These are phyloP conservation scores for Kazachstania africana DNA, from an alignment of 805 yeast genomes.

Conservation along the genomic window DNA sequence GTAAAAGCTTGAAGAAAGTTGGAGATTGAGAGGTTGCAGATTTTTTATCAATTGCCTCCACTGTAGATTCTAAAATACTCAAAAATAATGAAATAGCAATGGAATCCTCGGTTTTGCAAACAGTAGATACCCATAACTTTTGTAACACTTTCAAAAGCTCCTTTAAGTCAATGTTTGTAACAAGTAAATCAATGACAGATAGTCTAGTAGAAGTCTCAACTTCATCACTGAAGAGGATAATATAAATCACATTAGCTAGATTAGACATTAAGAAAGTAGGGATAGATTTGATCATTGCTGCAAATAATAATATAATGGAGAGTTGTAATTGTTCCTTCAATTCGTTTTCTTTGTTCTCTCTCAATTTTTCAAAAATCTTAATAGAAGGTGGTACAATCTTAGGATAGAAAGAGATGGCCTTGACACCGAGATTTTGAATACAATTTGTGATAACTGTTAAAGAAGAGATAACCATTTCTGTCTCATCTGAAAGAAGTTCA, in stretches of 20 bases:
- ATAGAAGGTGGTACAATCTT: conserved; percentile 70
- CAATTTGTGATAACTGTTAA: conserved; percentile 60
- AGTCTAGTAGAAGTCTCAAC: conserved; percentile 52
- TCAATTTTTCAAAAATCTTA: conserved; percentile 37
- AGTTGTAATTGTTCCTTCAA: conserved; percentile 41
- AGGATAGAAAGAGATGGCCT: conserved; percentile 74
- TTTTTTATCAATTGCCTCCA: conserved; percentile 62
- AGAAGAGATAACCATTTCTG: conserved; percentile 63
- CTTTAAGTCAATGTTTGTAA: conserved; percentile 55
- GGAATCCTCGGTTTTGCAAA: conserved; percentile 28
- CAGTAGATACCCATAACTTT: conserved; percentile 44
- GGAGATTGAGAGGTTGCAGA: conserved; percentile 62
- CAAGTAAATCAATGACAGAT: conserved; percentile 48
- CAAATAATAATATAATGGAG: conserved; percentile 57
- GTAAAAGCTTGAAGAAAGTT: conserved; percentile 53
- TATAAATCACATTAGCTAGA: conserved; percentile 47
- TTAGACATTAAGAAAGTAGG: conserved; percentile 75
- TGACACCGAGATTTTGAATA: conserved; percentile 70
- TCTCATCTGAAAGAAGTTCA: conserved; percentile 36
- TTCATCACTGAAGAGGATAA: conserved; percentile 43
- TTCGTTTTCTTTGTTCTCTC: conserved; percentile 11
- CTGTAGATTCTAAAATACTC: conserved; percentile 50
- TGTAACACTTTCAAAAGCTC: conserved; percentile 51
- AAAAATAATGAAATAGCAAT: conserved; percentile 58
- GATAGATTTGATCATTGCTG: conserved; percentile 67